Conservation (phyloP, 1,284 basidiomycete species). For the Earliella scabrosa region DNA sequence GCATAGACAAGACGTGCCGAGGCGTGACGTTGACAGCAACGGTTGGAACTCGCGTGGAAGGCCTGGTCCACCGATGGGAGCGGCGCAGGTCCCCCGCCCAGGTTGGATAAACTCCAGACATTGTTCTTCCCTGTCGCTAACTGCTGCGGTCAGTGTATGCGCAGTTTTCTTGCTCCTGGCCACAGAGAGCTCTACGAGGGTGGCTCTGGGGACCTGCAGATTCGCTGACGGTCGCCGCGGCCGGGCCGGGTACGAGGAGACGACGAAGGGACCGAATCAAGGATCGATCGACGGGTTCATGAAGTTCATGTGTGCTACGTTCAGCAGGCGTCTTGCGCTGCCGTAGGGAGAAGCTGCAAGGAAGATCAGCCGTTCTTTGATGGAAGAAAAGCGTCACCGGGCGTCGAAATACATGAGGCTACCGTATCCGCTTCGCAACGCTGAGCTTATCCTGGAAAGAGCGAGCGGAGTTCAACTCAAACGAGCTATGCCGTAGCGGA, state of each 20-base stretch:
- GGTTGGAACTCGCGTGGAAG: slow-evolving; percentile 20
- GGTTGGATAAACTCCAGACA: background rate
- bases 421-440: slow-evolving; percentile 7
- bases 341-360: background rate
- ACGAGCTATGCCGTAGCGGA: background rate
- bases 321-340: slow-evolving; percentile 4
- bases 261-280: background rate
- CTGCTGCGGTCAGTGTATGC: background rate
- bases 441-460: background rate
- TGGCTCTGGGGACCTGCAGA: too few species aligned
- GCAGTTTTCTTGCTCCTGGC: background rate
- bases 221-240: too few species aligned
- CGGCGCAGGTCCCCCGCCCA: slow-evolving; percentile 3
- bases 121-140: background rate
- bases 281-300: slow-evolving; percentile 5
- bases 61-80: slow-evolving; percentile 12
- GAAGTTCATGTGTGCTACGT: background rate
- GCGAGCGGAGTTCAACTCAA: background rate
- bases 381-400: background rate
- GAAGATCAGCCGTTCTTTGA: slow-evolving; percentile 11
- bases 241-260: background rate
- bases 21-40: slow-evolving; percentile 21
- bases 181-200: too few species aligned
- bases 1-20: slow-evolving; percentile 21
- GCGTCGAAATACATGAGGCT: slow-evolving; percentile 13